A percentile compares a stretch with the other conserved stretches of the same genome.
Conservation (phyloP, 495 filamentous ascomycete genomes). For the Talaromyces liani region DNA sequence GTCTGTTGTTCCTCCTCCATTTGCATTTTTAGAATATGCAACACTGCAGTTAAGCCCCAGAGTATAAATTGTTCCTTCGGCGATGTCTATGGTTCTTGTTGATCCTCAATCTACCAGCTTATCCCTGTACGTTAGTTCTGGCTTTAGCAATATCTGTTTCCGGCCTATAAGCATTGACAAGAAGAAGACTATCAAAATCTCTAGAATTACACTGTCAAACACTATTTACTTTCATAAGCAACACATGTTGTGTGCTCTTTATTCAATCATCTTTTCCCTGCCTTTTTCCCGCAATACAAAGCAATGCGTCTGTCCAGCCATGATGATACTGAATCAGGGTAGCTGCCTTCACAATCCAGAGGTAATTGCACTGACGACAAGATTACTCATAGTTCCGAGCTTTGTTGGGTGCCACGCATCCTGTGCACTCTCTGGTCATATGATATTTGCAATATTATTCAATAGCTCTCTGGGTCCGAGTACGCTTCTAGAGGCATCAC, state of each 20-base stretch:
- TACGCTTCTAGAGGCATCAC: background rate
- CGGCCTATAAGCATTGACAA: background rate
- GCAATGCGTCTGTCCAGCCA: background rate
- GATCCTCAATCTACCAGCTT: slow-evolving; percentile 2
- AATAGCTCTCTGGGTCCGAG: background rate
- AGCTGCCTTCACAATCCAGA: background rate
- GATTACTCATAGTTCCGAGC: background rate
- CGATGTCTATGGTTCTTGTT: background rate
- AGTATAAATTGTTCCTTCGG: background rate
- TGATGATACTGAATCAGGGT: background rate
- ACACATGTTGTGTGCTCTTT: background rate
- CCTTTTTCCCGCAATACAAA: background rate
- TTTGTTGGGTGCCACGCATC: background rate
- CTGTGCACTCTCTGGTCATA: background rate
- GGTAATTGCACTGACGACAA: background rate
- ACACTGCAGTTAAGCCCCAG: background rate
- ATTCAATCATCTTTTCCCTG: background rate
- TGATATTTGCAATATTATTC: background rate
- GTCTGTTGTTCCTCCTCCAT: background rate
- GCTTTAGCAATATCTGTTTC: slow-evolving; percentile 1
- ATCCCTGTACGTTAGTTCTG: background rate
- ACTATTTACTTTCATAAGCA: no score
- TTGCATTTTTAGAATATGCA: background rate
- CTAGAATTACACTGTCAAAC: background rate
- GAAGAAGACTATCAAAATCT: background rate